Conservation (phyloP, 2,329 filamentous ascomycete species). For the Aspergillus felis region DNA sequence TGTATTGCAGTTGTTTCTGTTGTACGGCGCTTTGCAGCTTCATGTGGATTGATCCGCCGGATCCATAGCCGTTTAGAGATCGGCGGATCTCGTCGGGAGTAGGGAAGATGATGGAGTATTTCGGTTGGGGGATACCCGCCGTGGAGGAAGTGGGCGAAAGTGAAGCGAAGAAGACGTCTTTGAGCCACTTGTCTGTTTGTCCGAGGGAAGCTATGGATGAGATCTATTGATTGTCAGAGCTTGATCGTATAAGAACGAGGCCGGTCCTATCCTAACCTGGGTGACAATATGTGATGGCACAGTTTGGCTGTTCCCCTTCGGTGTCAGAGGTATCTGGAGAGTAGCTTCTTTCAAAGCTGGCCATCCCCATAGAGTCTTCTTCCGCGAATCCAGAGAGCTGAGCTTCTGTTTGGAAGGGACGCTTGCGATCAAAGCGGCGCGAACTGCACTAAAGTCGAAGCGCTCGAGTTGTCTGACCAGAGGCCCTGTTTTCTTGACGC, state of each 20-base stretch:
- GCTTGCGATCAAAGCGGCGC: constrained; percentile 71
- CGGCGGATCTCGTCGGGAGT: constrained; percentile 72
- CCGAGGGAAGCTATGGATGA: constrained; percentile 82
- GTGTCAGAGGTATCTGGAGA: constrained; percentile 47
- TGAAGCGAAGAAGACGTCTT: constrained; percentile 56
- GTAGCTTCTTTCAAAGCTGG: constrained; percentile 61
- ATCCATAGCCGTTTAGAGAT: constrained; percentile 72
- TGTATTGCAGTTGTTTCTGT: constrained; percentile 67
- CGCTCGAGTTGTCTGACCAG: constrained; percentile 56
- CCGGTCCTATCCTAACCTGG: constrained; percentile 24
- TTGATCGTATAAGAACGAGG: constrained; percentile 8
- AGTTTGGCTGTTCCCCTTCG: constrained; percentile 11
- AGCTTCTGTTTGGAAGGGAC: constrained; percentile 65
- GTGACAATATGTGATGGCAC: constrained; percentile 33
- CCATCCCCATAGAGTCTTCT: constrained; percentile 72
- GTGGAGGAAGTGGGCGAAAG: constrained; percentile 25
- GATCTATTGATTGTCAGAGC: constrained; percentile 53
- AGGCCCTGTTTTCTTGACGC: constrained; percentile 49
- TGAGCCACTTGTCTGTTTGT: constrained; percentile 66
- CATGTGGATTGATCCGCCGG: constrained; percentile 77
- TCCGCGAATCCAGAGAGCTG: constrained; percentile 37
- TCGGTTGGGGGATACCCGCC: constrained; percentile 34
- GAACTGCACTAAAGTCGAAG: constrained; percentile 68
- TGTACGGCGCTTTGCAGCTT: constrained; percentile 69
- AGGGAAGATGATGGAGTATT: constrained; percentile 73